Evolutionary conservation across 768 basidiomycete genomes (phyloP).

Genomic region (Boletus rubropictus): DNA sequence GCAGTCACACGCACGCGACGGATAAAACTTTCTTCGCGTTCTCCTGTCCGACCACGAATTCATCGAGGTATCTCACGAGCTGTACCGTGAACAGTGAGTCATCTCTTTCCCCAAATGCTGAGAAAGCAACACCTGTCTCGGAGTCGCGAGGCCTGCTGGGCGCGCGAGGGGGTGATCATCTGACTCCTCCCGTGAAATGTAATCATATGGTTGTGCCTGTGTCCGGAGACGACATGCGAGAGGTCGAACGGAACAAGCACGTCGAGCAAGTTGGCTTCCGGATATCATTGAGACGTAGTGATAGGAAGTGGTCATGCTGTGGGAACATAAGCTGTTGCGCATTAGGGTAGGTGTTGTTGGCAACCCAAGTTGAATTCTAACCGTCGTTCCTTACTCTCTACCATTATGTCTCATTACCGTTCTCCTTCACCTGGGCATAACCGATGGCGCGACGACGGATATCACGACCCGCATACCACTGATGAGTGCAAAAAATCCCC

Average conservation of each 20-base stretch:
- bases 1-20: constrained; percentile 69
- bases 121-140: constrained; percentile 38
- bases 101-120: neutral
- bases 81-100: constrained; percentile 28
- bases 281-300: constrained; percentile 19
- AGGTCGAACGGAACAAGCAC: constrained; percentile 24
- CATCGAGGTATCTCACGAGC: constrained; percentile 81
- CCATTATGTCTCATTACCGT: constrained; percentile 39
- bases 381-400: neutral
- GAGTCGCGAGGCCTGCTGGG: constrained; percentile 54
- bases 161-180: constrained; percentile 31
- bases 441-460: constrained; percentile 25
- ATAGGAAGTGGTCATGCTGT: neutral
- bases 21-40: constrained; percentile 89
- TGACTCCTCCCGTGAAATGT: constrained; percentile 27
- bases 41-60: constrained; percentile 89
- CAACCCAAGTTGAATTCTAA: too few species aligned
- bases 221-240: constrained; percentile 44
- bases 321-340: constrained; percentile 1
- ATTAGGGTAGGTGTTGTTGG: neutral
- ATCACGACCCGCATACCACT: constrained; percentile 32
- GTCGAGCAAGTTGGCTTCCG: constrained; percentile 20
- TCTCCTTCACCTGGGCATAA: constrained; percentile 42
- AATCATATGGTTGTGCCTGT: constrained; percentile 49
- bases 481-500: constrained; percentile 28